Base-by-base conservation (phyloP, 2,329 filamentous ascomycete species). In the Fusarium humuli region DNA sequence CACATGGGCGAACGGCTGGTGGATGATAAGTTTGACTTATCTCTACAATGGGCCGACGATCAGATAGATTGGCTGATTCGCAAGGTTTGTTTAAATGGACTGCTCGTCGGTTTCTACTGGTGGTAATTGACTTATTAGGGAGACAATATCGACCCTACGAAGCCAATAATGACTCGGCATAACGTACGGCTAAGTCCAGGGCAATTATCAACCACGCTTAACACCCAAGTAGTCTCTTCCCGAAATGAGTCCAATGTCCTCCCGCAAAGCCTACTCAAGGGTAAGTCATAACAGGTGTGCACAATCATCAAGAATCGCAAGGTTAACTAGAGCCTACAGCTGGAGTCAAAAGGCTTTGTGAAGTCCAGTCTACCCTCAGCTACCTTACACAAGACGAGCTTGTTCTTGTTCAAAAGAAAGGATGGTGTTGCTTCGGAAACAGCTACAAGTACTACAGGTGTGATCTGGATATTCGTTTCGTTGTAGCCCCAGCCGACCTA, bases 1-100 rank as follows among this genome's bases (percentile, higher is more conserved):
- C 50, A 54, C 14, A 23, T 44, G 6, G 23, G 23, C 9, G 50
- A 44, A n/a, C 42, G 11, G 20, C 14, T 45, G 11, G 41, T 23
- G 3, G 16, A 9, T 32, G n/a, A 32, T 34, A 16, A 32, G 25
- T 41, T 32, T 25, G 37, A 44, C 18, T n/a, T 8, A 14, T 3
- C 27, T 20, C 20, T 22, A 4, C 9, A 20, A 3, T 54, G 50
- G 50, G 50, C 50, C 6, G 22, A 25, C 4, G 32, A 45, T 10
- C 50, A 54, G 11, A 32, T 54, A 20, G 11, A 54, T 5, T 54
- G 50, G 50, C 4, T 54, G 6, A 54, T 54, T 30, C 49, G 49
- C n/a, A 53, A 42, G 49, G 49, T 53, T 29, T 30, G 25, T 42
- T 6, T 7, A 20, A 7, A 11, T 8, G 14, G 22, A 5, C 13